phyloP scores from a whole-genome alignment of 768 basidiomycete genomes.

The Amanita polypyramis region DNA sequence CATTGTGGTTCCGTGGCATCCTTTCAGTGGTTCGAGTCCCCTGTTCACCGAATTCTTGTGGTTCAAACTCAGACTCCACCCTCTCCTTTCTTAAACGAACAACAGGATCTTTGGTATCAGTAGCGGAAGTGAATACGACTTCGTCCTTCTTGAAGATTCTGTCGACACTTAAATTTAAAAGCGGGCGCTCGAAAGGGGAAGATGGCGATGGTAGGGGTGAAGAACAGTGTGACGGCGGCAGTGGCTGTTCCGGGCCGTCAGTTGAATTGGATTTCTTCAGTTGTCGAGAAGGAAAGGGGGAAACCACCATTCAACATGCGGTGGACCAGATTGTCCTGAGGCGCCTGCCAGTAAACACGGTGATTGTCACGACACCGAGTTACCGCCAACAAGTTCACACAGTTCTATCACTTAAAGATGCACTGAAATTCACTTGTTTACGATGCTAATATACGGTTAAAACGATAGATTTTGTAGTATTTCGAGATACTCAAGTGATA shows the following conservation, averaged over 20 bases:
- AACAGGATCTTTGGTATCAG: background rate
- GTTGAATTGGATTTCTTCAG: background rate
- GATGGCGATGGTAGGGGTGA: background rate
- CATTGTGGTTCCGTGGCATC: background rate
- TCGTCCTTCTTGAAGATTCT: background rate
- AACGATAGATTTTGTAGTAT: too few species aligned
- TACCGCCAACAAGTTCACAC: background rate
- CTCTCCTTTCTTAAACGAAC: too few species aligned
- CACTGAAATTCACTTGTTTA: too few species aligned
- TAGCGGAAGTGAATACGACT: background rate
- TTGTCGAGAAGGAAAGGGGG: background rate
- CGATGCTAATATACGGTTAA: too few species aligned
- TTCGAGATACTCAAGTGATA: too few species aligned
- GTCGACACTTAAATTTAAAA: background rate
- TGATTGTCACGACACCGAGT: background rate
- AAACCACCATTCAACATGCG: conserved; percentile 6
- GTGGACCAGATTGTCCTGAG: background rate
- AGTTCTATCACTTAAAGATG: too few species aligned
- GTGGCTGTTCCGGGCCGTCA: conserved; percentile 3
- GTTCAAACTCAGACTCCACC: background rate
- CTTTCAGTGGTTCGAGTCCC: background rate
- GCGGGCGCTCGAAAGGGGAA: background rate
- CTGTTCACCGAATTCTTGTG: background rate
- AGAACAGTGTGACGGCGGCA: background rate
- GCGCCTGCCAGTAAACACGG: too few species aligned